Base-by-base conservation (phyloP, 2,329 filamentous ascomycete genomes). In the Aplosporella prunicola region DNA sequence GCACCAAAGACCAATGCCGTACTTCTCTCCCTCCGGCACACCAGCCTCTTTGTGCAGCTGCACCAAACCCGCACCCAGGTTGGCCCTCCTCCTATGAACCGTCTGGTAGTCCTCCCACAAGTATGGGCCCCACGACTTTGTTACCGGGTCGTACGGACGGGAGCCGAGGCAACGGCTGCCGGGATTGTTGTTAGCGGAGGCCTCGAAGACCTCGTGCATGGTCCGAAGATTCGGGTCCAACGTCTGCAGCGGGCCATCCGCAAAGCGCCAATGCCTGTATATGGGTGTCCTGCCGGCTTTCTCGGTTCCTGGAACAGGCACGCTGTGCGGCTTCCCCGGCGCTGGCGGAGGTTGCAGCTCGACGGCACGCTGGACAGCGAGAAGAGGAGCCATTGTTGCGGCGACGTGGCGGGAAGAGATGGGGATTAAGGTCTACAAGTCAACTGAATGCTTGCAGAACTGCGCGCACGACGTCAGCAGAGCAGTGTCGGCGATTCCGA, bases 61-160 rank as follows among this genome's bases (percentile, higher is more conserved):
- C 25, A 88, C 79, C 32, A 96, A 62, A 41, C 89, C 91, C 25
- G 80, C 82, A 45, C 91, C 91, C 48, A 95, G 74, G 58, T 91
- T 84, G 55, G 80, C 82, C 54, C 84, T 78, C 55, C 88, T 76
- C 63, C 76, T 72, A 43, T 81, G 78, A n/a, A 89, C 73, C 43
- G 91, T 77, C 51, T 69, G 71, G 53, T 93, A 96, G 42, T 80
- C 83, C 50, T 88, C 64, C 87, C 88, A 96, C 42, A 79, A 71
- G 56, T 82, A 98, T 47, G 76, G 75, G 41, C 80, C 78, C 62
- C 76, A 94, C 2, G 73, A 72, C 64, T 87, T 80, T 32, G 78
- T 84, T 24, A 62, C 64, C 3, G 81, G 61, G 59, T 93, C 79
- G 72, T 85, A 96, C 4, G 81, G 74, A 45, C 91, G 78, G 57